A percentile compares a stretch with the other conserved stretches of the same genome.
phyloP scores from a whole-genome alignment of 1,284 basidiomycete species.

The Cutaneotrichosporon spelunceum region DNA sequence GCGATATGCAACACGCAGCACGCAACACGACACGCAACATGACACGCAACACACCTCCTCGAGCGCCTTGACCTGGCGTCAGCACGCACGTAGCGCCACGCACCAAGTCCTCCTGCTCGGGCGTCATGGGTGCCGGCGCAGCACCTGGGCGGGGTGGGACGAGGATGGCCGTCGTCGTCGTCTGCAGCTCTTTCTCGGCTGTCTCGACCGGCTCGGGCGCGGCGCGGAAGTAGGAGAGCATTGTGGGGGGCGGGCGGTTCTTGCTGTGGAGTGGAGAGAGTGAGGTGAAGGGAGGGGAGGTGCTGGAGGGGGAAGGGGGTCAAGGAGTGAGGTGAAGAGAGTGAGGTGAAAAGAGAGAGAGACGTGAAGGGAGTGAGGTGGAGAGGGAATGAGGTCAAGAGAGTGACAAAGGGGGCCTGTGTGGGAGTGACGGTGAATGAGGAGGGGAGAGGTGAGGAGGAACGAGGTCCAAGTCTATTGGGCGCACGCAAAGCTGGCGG shows the following conservation, averaged over 20 bases:
- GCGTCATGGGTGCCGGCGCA: not conserved
- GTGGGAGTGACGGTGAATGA: too few species aligned
- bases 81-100: not conserved
- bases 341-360: not conserved
- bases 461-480: too few species aligned
- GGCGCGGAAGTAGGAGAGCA: slow-evolving; percentile 5
- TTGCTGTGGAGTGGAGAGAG: not conserved
- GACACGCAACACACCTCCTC: slow-evolving; percentile 58
- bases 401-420: too few species aligned
- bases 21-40: too few species aligned
- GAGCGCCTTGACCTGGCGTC: slow-evolving; percentile 58
- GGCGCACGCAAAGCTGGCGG: too few species aligned
- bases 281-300: not conserved
- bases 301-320: not conserved
- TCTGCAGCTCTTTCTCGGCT: not conserved
- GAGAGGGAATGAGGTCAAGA: not conserved
- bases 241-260: not conserved
- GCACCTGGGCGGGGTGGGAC: not conserved
- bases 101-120: not conserved
- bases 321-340: not conserved
- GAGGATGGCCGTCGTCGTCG: not conserved
- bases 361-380: too few species aligned
- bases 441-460: too few species aligned
- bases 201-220: not conserved
- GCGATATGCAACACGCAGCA: too few species aligned